Evolutionary conservation across 768 basidiomycete genomes (phyloP).

Genomic region (Pleurotus citrinopileatus): DNA sequence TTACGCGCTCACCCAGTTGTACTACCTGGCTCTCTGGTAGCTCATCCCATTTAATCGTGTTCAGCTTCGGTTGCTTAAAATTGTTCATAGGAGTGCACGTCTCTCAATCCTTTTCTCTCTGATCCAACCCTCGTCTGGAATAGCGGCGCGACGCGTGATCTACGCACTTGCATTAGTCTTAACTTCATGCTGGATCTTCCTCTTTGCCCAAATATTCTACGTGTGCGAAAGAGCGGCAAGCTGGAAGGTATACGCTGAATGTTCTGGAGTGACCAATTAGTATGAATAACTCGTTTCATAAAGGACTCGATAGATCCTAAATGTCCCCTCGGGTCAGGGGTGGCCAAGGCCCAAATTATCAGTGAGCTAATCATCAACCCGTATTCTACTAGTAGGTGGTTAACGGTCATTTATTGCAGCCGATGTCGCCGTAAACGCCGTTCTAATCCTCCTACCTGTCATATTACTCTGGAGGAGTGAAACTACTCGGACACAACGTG

Average conservation of each 20-base stretch:
- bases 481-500: slow-evolving; percentile 27
- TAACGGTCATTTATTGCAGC: slow-evolving; percentile 19
- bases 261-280: background rate
- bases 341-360: slow-evolving; percentile 43
- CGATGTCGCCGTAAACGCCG: slow-evolving; percentile 36
- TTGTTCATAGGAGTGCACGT: slow-evolving; percentile 26
- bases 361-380: too few species aligned
- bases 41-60: background rate
- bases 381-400: too few species aligned
- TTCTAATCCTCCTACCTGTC: slow-evolving; percentile 41
- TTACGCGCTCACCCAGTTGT: slow-evolving; percentile 19
- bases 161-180: slow-evolving; percentile 22
- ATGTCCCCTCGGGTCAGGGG: slow-evolving; percentile 36
- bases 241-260: slow-evolving; percentile 19
- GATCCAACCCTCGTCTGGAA: slow-evolving; percentile 33
- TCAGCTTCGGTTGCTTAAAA: background rate
- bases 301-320: slow-evolving; percentile 27
- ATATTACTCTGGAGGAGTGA: slow-evolving; percentile 36
- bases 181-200: slow-evolving; percentile 22
- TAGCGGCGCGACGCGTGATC: slow-evolving; percentile 15
- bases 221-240: slow-evolving; percentile 24
- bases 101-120: slow-evolving; percentile 40
- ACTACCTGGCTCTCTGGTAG: slow-evolving; percentile 23
- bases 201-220: slow-evolving; percentile 34
- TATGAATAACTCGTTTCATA: slow-evolving; percentile 21